Conservation (phyloP, 139 green algal genomes). For the Marvania coccoides region DNA sequence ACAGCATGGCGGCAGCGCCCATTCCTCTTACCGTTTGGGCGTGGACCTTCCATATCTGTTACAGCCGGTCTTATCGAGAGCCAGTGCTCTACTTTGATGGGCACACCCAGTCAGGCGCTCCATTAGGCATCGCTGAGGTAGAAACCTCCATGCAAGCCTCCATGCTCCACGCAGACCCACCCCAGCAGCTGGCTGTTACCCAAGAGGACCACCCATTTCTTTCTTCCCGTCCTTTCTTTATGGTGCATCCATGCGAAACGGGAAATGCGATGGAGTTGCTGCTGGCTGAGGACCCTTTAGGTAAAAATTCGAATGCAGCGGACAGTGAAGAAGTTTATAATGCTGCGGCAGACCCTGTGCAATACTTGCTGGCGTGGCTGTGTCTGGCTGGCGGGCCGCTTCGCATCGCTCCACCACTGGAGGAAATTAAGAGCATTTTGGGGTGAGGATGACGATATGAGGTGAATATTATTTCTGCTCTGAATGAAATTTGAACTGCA, state of each 20-base stretch:
- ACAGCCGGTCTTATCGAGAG: conserved; percentile 34
- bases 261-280: conserved; percentile 21
- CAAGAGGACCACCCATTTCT: conserved; percentile 25
- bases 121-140: no score
- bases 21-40: neutral
- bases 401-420: neutral
- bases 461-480: no score
- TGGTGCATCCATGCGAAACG: conserved; percentile 38
- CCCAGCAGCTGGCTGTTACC: neutral
- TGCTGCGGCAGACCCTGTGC: neutral
- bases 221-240: conserved; percentile 6
- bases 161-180: neutral
- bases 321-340: neutral
- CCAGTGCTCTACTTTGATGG: conserved; percentile 26
- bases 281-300: neutral
- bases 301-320: neutral
- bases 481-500: no score
- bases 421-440: no score
- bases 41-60: neutral
- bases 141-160: neutral
- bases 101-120: neutral
- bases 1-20: no score
- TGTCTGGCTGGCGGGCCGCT: conserved; percentile 14
- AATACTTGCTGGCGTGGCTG: conserved; percentile 35
- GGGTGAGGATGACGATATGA: no score